These are phyloP conservation scores for Ophiostoma novo-ulmi DNA, from an alignment of 2,329 filamentous ascomycete genomes.

Conservation along the genomic window DNA sequence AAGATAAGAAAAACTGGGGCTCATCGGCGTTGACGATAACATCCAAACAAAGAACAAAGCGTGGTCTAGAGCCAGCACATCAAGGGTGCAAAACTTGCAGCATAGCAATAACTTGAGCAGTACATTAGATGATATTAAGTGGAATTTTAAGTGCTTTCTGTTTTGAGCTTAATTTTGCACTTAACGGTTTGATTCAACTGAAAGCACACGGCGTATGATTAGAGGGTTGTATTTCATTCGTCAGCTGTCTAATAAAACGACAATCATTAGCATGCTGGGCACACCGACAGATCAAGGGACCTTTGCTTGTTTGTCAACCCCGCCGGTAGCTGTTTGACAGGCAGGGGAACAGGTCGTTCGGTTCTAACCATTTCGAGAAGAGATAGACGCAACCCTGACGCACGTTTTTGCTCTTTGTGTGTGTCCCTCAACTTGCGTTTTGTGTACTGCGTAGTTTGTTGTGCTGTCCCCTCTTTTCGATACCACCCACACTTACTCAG, in stretches of 20 bases:
- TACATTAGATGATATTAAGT: not conserved
- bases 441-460: not conserved
- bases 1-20: conserved; percentile 7
- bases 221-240: not conserved
- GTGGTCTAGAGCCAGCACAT: not conserved
- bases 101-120: not conserved
- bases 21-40: not conserved
- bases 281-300: not conserved
- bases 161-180: not conserved
- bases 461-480: not conserved
- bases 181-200: not conserved
- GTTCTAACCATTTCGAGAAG: not conserved
- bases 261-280: not conserved
- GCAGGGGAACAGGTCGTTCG: not conserved
- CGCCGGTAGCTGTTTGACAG: not conserved
- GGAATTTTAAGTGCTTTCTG: not conserved
- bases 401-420: not conserved
- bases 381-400: not conserved
- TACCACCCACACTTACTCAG: not conserved
- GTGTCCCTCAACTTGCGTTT: not conserved
- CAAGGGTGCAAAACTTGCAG: not conserved
- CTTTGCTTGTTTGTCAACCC: not conserved
- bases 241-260: not conserved
- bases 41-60: not conserved
- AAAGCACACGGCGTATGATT: not conserved